Evolutionary conservation across 202 grass and related monocot species (phyloP), one percentile per base, ranked within the genome.

Genomic region (Setaria viridis): DNA sequence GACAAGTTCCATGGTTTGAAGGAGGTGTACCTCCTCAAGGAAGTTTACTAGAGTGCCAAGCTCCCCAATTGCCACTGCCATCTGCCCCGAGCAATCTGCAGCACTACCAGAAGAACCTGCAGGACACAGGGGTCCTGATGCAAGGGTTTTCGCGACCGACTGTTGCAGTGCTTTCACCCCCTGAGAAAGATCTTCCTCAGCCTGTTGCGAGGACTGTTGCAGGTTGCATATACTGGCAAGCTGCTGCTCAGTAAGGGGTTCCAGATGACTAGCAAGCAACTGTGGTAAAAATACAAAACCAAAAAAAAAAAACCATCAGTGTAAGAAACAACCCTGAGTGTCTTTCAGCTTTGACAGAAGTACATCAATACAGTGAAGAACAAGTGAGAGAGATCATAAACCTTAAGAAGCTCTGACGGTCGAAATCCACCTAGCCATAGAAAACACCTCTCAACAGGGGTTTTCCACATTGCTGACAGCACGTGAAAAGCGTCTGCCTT

Each of bases 191-290:
- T 62, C 76, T 57, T 84, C 79, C 66, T 97, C 94, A 20, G 79
- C 72, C 67, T 87, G 51, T 48, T 81, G 72, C 7, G 91, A 93
- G 43, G 94, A 93, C 20, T 82, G 91, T 9, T 83, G 79, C 39
- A 90, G 82, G 72, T 21, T 79, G 76, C 7, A 70, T 70, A 90
- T 76, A 2, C 80, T 87, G 13, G 75, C 89, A 20, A 93, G 48
- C 79, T 93, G 94, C 74, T 92, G 88, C 34, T 97, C 94, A 0
- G 91, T 92, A 14, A 93, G 87, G n/a, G 94, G 94, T 12, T 97
- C 94, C 37, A 97, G 87, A 57, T 86, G 71, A 60, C 74, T 72
- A 53, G 91, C 81, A 11, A 97, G 87, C 21, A 97, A 59, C 94
- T 96, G 86, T 7, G 62, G 12, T n/a, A 62, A 25, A 25, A 25